Evolutionary conservation across 495 filamentous ascomycete genomes (phyloP).

Genomic region (Aspergillus olivimuriae): DNA sequence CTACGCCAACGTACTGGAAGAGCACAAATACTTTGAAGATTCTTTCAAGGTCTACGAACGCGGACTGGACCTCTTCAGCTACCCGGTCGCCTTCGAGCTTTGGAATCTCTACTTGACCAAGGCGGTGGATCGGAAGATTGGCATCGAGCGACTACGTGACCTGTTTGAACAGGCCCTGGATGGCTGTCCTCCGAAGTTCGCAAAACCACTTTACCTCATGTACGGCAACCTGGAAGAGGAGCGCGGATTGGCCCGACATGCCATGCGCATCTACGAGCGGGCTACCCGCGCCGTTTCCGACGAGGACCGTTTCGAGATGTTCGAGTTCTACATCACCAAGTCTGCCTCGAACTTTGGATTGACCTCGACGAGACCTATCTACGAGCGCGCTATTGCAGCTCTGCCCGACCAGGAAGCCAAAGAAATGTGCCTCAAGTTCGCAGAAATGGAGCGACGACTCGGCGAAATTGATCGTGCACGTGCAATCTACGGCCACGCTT

Average conservation of each 20-base stretch:
- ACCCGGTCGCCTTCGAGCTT: conserved; percentile 95
- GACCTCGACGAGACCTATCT: conserved; percentile 92
- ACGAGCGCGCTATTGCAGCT: conserved; percentile 88
- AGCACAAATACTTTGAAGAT: conserved; percentile 94
- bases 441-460: conserved; percentile 94
- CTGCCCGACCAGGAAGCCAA: conserved; percentile 90
- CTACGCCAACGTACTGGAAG: conserved; percentile 93
- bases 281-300: conserved; percentile 94
- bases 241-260: conserved; percentile 88
- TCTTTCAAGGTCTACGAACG: conserved; percentile 97
- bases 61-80: conserved; percentile 92
- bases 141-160: conserved; percentile 89
- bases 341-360: conserved; percentile 97
- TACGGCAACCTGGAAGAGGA: conserved; percentile 98
- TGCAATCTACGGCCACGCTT: conserved; percentile 93
- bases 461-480: conserved; percentile 95
- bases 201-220: conserved; percentile 94
- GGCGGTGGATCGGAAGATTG: conserved; percentile 89
- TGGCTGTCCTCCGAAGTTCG: conserved; percentile 90
- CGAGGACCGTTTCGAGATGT: conserved; percentile 94
- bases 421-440: conserved; percentile 98
- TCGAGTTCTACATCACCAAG: conserved; percentile 99
- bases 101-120: conserved; percentile 99
- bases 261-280: conserved; percentile 98
- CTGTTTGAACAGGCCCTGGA: conserved; percentile 97